Evolutionary conservation across 2,329 filamentous ascomycete genomes (phyloP), one percentile per base, ranked within the genome.

Genomic region (Phialophora verrucosa): DNA sequence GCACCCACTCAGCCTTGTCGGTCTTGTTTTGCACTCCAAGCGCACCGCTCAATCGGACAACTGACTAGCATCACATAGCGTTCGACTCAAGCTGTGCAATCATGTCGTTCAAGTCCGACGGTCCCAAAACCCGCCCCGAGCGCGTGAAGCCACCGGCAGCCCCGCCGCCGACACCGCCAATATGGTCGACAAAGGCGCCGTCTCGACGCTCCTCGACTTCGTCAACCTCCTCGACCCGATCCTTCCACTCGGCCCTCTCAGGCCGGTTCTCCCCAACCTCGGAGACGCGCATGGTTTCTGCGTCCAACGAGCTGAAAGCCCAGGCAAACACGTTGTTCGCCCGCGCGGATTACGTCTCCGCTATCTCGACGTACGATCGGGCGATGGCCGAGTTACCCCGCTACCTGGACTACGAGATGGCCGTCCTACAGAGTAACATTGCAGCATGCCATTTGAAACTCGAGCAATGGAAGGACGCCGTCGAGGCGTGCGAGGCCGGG

Each of bases 371-470:
- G 67, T 98, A 98, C 79, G 90, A 93, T 74, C 87, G 90, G 71
- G 93, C 95, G 25, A 83, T 96, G 2, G 84, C 87, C 12, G 85
- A 88, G 7, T 93, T 92, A 74, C 94, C 94, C 1, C 89, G 87
- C 70, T 96, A 96, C 76, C 86, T 96, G 29, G 88, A 94, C 76
- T 97, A 92, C 79, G 92, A 97, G 72, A 84, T 94, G 69, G 92
- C 93, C 29, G 91, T 98, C 10, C 83, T 98, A 5, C 88, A 90
- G 66, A 93, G 91, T 76, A 98, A 98, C 80, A 90, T 97, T 71
- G 87, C 94, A 1, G 94, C 93, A 10, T 97, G 93, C 75, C 88
- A 97, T 73, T 78, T 98, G 62, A 96, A 96, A 76, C 82, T 96
- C 2, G 84, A 88, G 67, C 89, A 94, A 68, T 97, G 93, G 91